Conservation (phyloP, 73 alveolate species). For the Uronychia binucleata region DNA sequence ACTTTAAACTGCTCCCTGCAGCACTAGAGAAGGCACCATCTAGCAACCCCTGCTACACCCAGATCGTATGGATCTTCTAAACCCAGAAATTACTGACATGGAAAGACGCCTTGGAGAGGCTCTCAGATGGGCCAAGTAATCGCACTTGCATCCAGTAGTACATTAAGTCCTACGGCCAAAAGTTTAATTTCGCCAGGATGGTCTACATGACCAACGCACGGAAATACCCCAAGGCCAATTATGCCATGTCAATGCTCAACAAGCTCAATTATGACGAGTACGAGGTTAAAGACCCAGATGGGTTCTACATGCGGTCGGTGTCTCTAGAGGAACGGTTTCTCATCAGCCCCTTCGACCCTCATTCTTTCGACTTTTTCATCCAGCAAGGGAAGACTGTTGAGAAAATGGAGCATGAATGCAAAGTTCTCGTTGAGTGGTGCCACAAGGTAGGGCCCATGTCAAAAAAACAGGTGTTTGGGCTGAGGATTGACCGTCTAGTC, state of each 20-base stretch:
- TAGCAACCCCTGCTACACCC: not conserved
- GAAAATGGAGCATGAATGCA: not conserved
- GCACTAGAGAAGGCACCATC: not conserved
- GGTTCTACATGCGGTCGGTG: not conserved
- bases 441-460: not conserved
- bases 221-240: not conserved
- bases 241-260: not conserved
- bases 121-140: not conserved
- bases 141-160: not conserved
- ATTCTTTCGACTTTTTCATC: not conserved
- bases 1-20: not conserved
- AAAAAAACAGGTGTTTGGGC: slow-evolving; percentile 1
- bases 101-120: not conserved
- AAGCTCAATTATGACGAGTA: not conserved
- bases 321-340: not conserved
- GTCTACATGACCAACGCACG: not conserved
- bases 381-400: not conserved
- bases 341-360: not conserved
- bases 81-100: not conserved
- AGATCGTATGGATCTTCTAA: not conserved
- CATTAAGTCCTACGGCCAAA: not conserved
- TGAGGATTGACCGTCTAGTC: not conserved
- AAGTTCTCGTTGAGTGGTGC: not conserved
- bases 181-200: not conserved
- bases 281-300: not conserved